phyloP scores from a whole-genome alignment of 192 early-diverging fungal species.

The Geosiphon pyriformis region DNA sequence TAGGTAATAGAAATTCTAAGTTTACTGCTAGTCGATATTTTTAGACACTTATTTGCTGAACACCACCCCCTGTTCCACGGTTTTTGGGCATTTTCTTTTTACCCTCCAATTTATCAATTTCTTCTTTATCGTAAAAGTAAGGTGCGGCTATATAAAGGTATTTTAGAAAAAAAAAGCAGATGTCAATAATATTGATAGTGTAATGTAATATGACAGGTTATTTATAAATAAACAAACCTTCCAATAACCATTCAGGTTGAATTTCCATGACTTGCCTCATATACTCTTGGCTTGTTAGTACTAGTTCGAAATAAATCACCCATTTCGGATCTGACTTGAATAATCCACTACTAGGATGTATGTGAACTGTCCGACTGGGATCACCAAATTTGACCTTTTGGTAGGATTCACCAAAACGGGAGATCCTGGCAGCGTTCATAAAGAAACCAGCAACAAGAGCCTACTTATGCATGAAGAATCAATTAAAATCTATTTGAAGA shows the following conservation, averaged over 20 bases:
- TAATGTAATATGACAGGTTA: too few relatives aligned
- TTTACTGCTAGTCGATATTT: too few relatives aligned
- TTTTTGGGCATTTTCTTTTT: slow-evolving; percentile 27
- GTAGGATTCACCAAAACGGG: slow-evolving; percentile 86
- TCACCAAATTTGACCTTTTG: slow-evolving; percentile 68
- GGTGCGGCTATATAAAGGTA: slow-evolving; percentile 13
- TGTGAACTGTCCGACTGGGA: slow-evolving; percentile 80
- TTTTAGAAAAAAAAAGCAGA: not conserved
- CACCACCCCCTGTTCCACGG: too few relatives aligned
- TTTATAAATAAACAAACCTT: slow-evolving; percentile 39
- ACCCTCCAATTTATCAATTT: slow-evolving; percentile 11
- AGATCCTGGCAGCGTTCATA: slow-evolving; percentile 83
- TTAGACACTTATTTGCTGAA: too few relatives aligned
- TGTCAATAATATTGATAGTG: not conserved
- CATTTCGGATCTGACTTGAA: slow-evolving; percentile 79
- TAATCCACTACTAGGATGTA: slow-evolving; percentile 85
- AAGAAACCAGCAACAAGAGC: slow-evolving; percentile 93
- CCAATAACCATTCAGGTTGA: slow-evolving; percentile 76
- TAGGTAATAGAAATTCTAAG: too few relatives aligned
- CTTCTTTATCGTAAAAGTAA: slow-evolving; percentile 15
- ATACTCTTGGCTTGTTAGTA: slow-evolving; percentile 90
- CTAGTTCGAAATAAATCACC: slow-evolving; percentile 89
- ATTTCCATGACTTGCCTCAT: slow-evolving; percentile 95
- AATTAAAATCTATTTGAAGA: not conserved
- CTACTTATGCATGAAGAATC: slow-evolving; percentile 4